Conservation (phyloP, 441 rosid genomes). For the Gossypium davidsonii region DNA sequence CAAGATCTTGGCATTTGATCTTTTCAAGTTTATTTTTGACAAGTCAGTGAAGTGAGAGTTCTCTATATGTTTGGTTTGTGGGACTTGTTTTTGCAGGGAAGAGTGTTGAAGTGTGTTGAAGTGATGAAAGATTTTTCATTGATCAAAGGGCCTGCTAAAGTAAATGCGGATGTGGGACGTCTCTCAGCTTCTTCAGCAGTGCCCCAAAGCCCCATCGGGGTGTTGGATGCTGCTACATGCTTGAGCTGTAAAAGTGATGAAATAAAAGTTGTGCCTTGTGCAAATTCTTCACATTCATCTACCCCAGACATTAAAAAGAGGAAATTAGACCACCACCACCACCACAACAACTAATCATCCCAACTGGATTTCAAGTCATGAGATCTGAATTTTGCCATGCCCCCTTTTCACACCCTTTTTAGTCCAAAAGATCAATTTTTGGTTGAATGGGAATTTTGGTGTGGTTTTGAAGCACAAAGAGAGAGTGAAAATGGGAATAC, state of each 20-base stretch:
- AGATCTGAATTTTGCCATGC: not conserved
- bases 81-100: slow-evolving; percentile 37
- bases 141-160: slow-evolving; percentile 15
- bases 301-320: slow-evolving; percentile 42
- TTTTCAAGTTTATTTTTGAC: slow-evolving; percentile 1
- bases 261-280: slow-evolving; percentile 47
- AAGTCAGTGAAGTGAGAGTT: not conserved
- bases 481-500: not conserved
- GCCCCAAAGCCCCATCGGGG: slow-evolving; percentile 48
- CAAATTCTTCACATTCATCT: slow-evolving; percentile 30
- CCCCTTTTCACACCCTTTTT: not conserved
- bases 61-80: not conserved
- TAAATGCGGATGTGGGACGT: too few species aligned
- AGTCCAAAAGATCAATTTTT: slow-evolving; percentile 18
- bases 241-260: slow-evolving; percentile 53
- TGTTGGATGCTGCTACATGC: slow-evolving; percentile 45
- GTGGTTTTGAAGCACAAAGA: slow-evolving; percentile 17
- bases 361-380: slow-evolving; percentile 17
- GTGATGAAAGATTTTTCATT: slow-evolving; percentile 30
- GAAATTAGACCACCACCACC: slow-evolving; percentile 24
- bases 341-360: not conserved
- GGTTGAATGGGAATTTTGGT: slow-evolving; percentile 29
- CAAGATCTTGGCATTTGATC: not conserved
- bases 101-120: slow-evolving; percentile 39
- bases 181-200: slow-evolving; percentile 14